Evolutionary conservation across 257 asterid species (phyloP).

Genomic region (Eucommia ulmoides): DNA sequence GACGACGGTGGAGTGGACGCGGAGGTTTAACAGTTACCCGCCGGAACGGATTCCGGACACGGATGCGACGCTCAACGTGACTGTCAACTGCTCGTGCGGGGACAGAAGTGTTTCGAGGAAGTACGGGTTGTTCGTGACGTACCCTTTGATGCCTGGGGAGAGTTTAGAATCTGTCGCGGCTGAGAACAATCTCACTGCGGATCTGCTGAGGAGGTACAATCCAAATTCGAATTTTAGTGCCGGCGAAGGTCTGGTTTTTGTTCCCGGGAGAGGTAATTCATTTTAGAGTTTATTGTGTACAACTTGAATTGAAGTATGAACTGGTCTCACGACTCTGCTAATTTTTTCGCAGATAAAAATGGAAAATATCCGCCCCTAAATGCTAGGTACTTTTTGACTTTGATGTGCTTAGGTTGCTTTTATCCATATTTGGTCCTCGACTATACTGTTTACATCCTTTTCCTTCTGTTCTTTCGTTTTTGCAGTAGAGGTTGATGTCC

Average conservation of each 20-base stretch:
- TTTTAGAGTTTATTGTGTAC: too few species aligned
- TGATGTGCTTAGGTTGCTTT: constrained; percentile 7
- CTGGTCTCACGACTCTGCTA: too few species aligned
- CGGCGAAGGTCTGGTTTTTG: constrained; percentile 39
- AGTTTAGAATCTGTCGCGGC: constrained; percentile 37
- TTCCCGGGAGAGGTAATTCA: constrained; percentile 70
- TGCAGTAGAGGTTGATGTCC: constrained; percentile 65
- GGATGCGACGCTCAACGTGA: constrained; percentile 31
- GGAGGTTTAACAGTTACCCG: constrained; percentile 28
- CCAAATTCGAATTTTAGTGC: constrained; percentile 36
- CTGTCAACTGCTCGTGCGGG: constrained; percentile 86
- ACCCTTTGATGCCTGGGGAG: constrained; percentile 53
- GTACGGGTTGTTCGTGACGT: constrained; percentile 72
- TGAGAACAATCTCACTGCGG: constrained; percentile 32
- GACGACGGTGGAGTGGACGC: constrained; percentile 30
- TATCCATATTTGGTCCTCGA: constrained; percentile 4
- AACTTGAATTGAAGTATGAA: too few species aligned
- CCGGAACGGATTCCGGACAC: constrained; percentile 35
- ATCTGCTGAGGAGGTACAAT: constrained; percentile 43
- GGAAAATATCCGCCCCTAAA: constrained; percentile 40
- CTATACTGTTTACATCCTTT: constrained; percentile 3
- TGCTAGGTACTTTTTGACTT: constrained; percentile 28
- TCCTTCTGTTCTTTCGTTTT: constrained; percentile 7
- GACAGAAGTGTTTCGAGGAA: constrained; percentile 26
- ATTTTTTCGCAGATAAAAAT: constrained; percentile 54